Evolutionary conservation across 345 rosid genomes (phyloP).

Genomic region (Reutealis trisperma): DNA sequence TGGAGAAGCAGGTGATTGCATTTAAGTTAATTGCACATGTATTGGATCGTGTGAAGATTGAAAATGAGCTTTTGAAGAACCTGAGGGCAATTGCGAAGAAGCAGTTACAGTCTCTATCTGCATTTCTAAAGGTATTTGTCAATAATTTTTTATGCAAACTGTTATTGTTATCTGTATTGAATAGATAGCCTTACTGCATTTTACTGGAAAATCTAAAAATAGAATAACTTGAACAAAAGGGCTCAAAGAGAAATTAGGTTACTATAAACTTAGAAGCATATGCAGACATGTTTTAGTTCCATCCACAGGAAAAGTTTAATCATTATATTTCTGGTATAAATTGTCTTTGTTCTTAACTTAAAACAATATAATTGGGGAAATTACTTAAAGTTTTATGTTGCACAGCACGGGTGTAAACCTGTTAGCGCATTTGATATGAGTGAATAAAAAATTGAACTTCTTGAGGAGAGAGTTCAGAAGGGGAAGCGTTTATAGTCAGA

Average conservation of each 20-base stretch:
- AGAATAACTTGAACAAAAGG: background rate
- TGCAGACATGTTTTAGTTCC: background rate
- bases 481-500: background rate
- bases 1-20: conserved; percentile 93
- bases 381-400: background rate
- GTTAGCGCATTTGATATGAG: background rate
- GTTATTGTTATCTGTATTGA: background rate
- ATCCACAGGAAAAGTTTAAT: conserved; percentile 1
- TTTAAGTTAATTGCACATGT: conserved; percentile 78
- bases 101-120: conserved; percentile 90
- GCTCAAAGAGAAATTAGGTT: background rate
- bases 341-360: background rate
- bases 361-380: too few species aligned
- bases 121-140: conserved; percentile 79
- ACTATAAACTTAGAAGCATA: background rate
- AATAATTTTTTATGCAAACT: background rate
- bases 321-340: conserved; percentile 1
- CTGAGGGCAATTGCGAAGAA: conserved; percentile 69
- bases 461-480: background rate
- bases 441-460: conserved; percentile 22
- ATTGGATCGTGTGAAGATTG: conserved; percentile 64
- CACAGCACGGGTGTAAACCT: background rate
- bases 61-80: conserved; percentile 73
- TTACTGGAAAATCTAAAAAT: background rate
- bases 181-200: background rate